A percentile compares a stretch with the other conserved stretches of the same genome.
These are phyloP conservation scores for Keqinozyma sinolaborantium DNA, from an alignment of 1,139 yeast genomes.

Conservation along the genomic window DNA sequence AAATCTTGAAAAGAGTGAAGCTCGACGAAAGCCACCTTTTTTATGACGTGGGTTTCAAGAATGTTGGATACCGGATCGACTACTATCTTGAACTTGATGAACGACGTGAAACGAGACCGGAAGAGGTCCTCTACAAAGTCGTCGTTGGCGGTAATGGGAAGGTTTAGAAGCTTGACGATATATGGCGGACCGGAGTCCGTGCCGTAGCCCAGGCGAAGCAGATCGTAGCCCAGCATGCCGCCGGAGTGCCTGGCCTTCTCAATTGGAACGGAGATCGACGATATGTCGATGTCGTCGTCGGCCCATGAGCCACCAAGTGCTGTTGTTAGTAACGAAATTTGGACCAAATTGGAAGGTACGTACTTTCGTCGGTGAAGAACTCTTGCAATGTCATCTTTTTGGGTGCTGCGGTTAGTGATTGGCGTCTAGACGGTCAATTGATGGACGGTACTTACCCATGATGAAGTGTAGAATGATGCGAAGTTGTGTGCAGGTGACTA, in stretches of 20 bases:
- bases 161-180: slow-evolving; percentile 50
- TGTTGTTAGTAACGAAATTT: slow-evolving; percentile 17
- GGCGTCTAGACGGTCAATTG: background rate
- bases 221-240: slow-evolving; percentile 3
- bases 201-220: slow-evolving; percentile 1
- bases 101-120: slow-evolving; percentile 38
- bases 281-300: slow-evolving; percentile 69
- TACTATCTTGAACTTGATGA: slow-evolving; percentile 38
- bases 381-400: slow-evolving; percentile 54
- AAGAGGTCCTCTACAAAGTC: slow-evolving; percentile 41
- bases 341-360: slow-evolving; percentile 21
- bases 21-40: slow-evolving; percentile 64
- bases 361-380: slow-evolving; percentile 51
- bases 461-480: background rate
- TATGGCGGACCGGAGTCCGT: slow-evolving; percentile 45
- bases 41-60: slow-evolving; percentile 36
- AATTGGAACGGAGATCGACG: slow-evolving; percentile 60
- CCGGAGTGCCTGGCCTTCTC: slow-evolving; percentile 21
- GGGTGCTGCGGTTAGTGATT: slow-evolving; percentile 20
- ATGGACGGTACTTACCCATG: background rate
- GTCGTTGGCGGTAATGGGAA: slow-evolving; percentile 42
- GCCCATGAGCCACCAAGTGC: slow-evolving; percentile 70
- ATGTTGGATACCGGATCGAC: slow-evolving; percentile 41
- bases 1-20: slow-evolving; percentile 44
- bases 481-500: background rate